Conservation (phyloP, 306 rosid genomes). For the Delonix regia region DNA sequence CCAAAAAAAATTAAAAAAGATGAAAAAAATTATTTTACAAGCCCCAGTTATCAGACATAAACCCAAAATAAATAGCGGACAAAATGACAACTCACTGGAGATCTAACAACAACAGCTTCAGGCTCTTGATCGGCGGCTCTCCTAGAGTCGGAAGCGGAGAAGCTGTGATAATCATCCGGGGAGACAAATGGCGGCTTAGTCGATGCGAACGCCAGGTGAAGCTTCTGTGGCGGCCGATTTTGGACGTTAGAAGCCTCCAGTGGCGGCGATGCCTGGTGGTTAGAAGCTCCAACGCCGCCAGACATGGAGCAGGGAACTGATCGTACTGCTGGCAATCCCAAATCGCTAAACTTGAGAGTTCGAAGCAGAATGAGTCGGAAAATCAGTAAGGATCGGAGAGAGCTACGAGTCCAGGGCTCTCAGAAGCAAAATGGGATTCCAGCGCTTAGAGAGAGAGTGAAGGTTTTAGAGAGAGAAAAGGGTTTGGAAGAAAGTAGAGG, state of each 20-base stretch:
- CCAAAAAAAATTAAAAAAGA: no score
- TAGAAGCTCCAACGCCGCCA: slow-evolving; percentile 66
- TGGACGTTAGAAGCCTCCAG: slow-evolving; percentile 33
- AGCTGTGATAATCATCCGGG: slow-evolving; percentile 73
- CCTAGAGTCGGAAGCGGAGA: slow-evolving; percentile 46
- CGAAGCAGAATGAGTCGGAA: not conserved
- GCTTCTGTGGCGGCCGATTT: slow-evolving; percentile 70
- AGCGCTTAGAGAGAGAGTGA: slow-evolving; percentile 32
- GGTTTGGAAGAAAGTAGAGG: slow-evolving; percentile 37
- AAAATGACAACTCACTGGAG: slow-evolving; percentile 58
- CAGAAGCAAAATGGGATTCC: not conserved
- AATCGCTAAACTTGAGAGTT: not conserved
- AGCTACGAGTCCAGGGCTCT: not conserved
- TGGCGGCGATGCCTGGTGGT: slow-evolving; percentile 48
- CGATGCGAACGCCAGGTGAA: slow-evolving; percentile 74
- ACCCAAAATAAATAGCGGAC: not conserved
- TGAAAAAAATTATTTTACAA: not conserved
- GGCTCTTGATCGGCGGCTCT: slow-evolving; percentile 56
- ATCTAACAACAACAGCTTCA: slow-evolving; percentile 78
- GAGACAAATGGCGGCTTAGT: slow-evolving; percentile 79
- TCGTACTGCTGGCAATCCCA: not conserved
- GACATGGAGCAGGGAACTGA: slow-evolving; percentile 56
- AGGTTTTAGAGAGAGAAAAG: slow-evolving; percentile 48
- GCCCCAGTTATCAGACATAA: not conserved
- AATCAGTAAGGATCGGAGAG: not conserved